Evolutionary conservation across 106 monocot species (phyloP).

Genomic region (Ottelia alismoides): DNA sequence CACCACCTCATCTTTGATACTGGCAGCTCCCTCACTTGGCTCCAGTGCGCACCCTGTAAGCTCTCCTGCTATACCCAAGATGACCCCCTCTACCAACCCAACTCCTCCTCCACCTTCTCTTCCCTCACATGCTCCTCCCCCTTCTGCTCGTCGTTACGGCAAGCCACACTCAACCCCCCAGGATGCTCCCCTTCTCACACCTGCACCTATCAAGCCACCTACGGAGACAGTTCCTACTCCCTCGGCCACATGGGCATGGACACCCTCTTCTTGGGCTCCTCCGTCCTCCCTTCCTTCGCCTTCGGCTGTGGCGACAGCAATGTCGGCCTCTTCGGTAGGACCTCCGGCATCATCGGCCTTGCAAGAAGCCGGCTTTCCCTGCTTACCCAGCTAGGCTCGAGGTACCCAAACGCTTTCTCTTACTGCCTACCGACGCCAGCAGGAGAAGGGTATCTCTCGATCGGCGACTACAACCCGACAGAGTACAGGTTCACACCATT

Average conservation of each 20-base stretch:
- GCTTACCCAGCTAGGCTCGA: neutral
- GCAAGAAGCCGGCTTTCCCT: neutral
- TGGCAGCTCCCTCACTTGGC: slow-evolving; percentile 2
- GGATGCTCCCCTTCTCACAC: neutral
- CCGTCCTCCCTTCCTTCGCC: neutral
- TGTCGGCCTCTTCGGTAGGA: neutral
- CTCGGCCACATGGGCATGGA: neutral
- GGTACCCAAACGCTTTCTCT: neutral
- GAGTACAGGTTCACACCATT: too few species aligned
- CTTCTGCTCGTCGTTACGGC: neutral
- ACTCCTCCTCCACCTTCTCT: neutral
- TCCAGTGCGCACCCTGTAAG: slow-evolving; percentile 1
- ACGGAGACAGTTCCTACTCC: neutral
- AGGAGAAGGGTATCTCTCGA: neutral
- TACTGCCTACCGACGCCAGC: neutral
- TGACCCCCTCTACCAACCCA: neutral
- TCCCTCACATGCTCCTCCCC: neutral
- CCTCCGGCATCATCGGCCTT: neutral
- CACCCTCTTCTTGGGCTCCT: neutral
- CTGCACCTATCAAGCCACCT: neutral
- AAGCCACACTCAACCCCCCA: neutral
- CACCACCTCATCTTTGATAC: slow-evolving; percentile 1
- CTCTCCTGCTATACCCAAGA: neutral
- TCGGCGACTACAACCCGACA: neutral
- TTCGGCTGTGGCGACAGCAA: neutral